A percentile compares a stretch with the other conserved stretches of the same genome.
phyloP scores from a whole-genome alignment of 352 stramenopile genomes.

The Phytophthora sp. region DNA sequence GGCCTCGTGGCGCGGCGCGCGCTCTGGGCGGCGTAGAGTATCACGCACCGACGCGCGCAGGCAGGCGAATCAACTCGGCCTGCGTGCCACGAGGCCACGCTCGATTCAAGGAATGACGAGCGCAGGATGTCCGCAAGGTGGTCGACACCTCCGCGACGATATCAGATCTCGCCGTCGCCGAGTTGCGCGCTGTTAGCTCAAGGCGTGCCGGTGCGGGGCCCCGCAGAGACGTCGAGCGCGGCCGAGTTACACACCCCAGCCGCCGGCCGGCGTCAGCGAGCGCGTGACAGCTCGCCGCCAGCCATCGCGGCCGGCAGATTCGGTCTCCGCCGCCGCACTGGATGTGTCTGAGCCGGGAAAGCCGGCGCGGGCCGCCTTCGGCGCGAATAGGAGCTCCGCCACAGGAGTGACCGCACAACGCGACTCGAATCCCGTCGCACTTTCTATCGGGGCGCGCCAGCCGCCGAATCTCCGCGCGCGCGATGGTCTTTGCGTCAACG shows the following conservation, averaged over 20 bases:
- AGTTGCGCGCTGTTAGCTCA: conserved; percentile 4
- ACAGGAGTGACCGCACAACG: not conserved
- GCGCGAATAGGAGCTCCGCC: not conserved
- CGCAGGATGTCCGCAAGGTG: conserved; percentile 11
- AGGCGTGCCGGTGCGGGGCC: not conserved
- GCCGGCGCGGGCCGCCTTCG: not conserved
- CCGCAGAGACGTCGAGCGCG: not conserved
- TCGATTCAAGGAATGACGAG: conserved; percentile 23
- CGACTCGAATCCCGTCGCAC: conserved; percentile 9
- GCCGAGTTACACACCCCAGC: not conserved
- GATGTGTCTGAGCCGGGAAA: conserved; percentile 32
- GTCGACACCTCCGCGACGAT: conserved; percentile 16
- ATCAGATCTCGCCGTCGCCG: conserved; percentile 27
- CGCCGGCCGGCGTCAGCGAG: not conserved
- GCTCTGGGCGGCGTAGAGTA: not conserved
- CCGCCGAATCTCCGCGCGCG: conserved; percentile 12
- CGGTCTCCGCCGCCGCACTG: conserved; percentile 2
- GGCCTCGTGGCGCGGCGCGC: not conserved
- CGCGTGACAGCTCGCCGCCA: too few relatives aligned
- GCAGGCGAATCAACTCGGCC: too few relatives aligned
- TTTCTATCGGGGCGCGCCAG: conserved; percentile 16
- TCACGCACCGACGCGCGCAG: not conserved
- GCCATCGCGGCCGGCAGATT: conserved; percentile 5
- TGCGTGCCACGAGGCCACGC: too few relatives aligned
- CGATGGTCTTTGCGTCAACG: not conserved